Base-by-base conservation (phyloP, 257 asterid species). In the Lycium ferocissimum region DNA sequence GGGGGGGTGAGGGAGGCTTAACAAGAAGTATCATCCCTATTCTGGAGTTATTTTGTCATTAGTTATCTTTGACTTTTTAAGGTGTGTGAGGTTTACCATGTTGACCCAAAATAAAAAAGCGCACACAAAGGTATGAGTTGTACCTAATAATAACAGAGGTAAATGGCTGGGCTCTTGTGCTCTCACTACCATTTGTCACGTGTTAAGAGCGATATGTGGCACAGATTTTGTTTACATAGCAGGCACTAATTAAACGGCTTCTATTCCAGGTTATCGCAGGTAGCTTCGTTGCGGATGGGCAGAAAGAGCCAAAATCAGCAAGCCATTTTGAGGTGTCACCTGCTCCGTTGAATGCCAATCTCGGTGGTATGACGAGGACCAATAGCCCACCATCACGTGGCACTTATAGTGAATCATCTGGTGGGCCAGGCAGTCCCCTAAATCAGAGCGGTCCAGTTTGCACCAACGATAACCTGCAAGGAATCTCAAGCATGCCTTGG, bases 381-480 rank as follows among this genome's bases (percentile, higher is more conserved):
- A 53, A 33, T 78, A 78, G 82, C 65, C 62, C 82, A 53, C 82
- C 82, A 78, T 78, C 82, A 26, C 82, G 65, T 2, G 82, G 82
- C 14, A 78, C 82, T 53, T 54, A 13, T 78, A 78, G 82, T 26
- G 82, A 22, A 78, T 53, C 82, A 51, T 78, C 82, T 13, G 82
- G 82, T 14, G 82, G 82, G 1, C 82, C 45, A 78, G 65, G 65
- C 33, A 78, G 82, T 7, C 82, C 82, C 49, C 20, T 78, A 22
- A 78, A 78, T 78, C 82, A 78, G 22, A 26, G 65, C 1, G 82
- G 15, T 78, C 65, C 82, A 3, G 82, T 78, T 22, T 78, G 82
- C 47, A 22, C 65, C 65, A 78, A 78, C 26, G 40, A 14, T 1
- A 78, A 53, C 63, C 49, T 78, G 82, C 82, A 53, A 78, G 82